Base-by-base conservation (phyloP, 495 filamentous ascomycete genomes). In the Talaromyces stipitatus region DNA sequence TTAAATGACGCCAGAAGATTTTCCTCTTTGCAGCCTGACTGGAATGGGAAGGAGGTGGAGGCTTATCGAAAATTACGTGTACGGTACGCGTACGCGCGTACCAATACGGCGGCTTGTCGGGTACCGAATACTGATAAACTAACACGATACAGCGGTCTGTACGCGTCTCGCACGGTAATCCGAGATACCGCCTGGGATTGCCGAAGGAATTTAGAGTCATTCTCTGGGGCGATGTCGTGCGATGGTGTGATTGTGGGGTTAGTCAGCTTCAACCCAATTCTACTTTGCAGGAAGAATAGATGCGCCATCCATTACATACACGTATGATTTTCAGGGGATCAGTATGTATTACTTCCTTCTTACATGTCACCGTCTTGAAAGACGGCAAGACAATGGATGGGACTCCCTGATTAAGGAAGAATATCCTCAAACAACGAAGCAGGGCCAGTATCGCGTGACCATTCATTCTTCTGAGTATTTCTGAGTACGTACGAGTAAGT, bases 201-300 rank as follows among this genome's bases (percentile, higher is more conserved):
- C 33, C 33, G 36, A 26, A 48, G 22, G 45, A 27, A 26, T 26
- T n/a, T 11, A 23, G 20, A 48, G 45, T 48, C 45, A 48, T 48
- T 48, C 12, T 48, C 45, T 48, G 45, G 24, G 45, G 45, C 45
- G 45, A 48, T 48, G 45, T 48, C 45, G 45, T 48, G 45, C 45
- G 45, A 48, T 48, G 45, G 22, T 20, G 45, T 48, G 45, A 48
- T 48, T 48, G 45, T 48, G 36, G 36, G 36, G 36, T 41, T 41
- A 41, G 36, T 41, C 36, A 41, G n/a, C 36, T 41, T 5, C 33
- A 2, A n/a, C 33, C 33, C 3, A 38, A 41, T 18, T 9, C 6
- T 8, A 7, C 14, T 2, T n/a, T 36, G 32, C 3, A 10, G 32
- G 12, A 20, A n/a, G 36, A 8, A 41, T 41, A 41, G 16, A 18